phyloP scores from a whole-genome alignment of 2,329 filamentous ascomycete genomes.

The Thelonectria discophora region DNA sequence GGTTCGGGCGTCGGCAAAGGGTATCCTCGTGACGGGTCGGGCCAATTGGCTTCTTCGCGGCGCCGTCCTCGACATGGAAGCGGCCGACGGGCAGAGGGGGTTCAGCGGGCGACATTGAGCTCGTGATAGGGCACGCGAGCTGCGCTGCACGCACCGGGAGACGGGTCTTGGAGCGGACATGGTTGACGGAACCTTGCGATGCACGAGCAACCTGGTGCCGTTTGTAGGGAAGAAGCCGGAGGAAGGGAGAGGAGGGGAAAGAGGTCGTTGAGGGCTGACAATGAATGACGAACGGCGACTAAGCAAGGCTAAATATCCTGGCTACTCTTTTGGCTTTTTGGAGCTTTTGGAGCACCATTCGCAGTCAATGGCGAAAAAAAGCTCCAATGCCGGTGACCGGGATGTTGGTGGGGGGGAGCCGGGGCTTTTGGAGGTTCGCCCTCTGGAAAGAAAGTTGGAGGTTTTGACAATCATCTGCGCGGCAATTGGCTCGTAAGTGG shows the following conservation, averaged over 20 bases:
- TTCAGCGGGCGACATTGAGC: conserved; percentile 41
- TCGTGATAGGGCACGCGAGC: conserved; percentile 46
- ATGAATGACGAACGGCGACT: conserved; percentile 6
- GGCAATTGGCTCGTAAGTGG: conserved; percentile 32
- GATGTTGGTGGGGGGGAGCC: conserved; percentile 23
- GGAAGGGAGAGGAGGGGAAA: neutral
- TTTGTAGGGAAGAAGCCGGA: neutral
- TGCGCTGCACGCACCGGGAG: conserved; percentile 52
- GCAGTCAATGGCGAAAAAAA: conserved; percentile 28
- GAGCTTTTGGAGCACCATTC: conserved; percentile 3
- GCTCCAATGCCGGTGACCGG: conserved; percentile 23
- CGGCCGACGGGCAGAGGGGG: conserved; percentile 36
- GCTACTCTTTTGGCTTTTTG: neutral
- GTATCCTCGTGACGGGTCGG: conserved; percentile 32
- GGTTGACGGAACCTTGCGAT: conserved; percentile 23
- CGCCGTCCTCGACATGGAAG: conserved; percentile 26
- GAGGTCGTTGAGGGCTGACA: neutral
- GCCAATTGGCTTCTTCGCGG: conserved; percentile 26
- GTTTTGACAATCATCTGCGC: conserved; percentile 38
- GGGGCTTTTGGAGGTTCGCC: neutral
- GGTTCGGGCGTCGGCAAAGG: conserved; percentile 39
- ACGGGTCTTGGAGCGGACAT: conserved; percentile 52
- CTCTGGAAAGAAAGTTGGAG: neutral
- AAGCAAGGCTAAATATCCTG: conserved; percentile 12
- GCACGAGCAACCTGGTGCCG: conserved; percentile 8